phyloP scores from a whole-genome alignment of 2,329 filamentous ascomycete species.

The Pseudogymnoascus sp. region DNA sequence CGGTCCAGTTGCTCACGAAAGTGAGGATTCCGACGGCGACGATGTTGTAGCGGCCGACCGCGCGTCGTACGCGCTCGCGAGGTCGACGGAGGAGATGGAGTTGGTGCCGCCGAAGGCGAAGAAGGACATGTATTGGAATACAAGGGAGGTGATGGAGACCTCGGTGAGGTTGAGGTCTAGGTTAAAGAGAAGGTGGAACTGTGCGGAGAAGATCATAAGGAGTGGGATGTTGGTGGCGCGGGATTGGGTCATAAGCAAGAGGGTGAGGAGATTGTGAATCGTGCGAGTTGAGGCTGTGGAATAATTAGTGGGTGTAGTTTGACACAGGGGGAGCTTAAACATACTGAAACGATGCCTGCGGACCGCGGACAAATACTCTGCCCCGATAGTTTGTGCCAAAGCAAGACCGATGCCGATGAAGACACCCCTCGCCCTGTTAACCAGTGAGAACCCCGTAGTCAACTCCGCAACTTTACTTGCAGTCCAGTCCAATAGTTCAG shows the following conservation, averaged over 20 bases:
- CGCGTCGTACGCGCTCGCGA: slow-evolving; percentile 95
- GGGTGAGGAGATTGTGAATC: slow-evolving; percentile 63
- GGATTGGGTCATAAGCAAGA: slow-evolving; percentile 83
- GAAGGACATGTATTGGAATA: slow-evolving; percentile 77
- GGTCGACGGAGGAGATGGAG: slow-evolving; percentile 89
- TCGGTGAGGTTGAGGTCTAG: slow-evolving; percentile 48
- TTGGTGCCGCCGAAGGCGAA: slow-evolving; percentile 90
- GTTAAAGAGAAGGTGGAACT: slow-evolving; percentile 47
- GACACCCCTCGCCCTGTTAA: slow-evolving; percentile 36
- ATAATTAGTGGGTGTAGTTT: slow-evolving; percentile 10
- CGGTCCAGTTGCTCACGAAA: slow-evolving; percentile 87
- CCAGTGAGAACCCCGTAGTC: slow-evolving; percentile 22
- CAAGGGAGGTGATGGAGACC: slow-evolving; percentile 62
- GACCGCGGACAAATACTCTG: slow-evolving; percentile 33
- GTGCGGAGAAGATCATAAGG: slow-evolving; percentile 66
- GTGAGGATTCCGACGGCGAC: slow-evolving; percentile 75
- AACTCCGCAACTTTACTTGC: slow-evolving; percentile 25
- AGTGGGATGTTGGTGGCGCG: slow-evolving; percentile 79
- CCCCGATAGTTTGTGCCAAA: slow-evolving; percentile 35
- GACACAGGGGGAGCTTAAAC: background rate
- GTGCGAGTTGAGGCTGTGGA: slow-evolving; percentile 29
- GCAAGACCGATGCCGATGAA: slow-evolving; percentile 39
- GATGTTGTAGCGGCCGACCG: slow-evolving; percentile 73
- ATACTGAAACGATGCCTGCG: slow-evolving; percentile 10
- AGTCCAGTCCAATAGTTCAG: slow-evolving; percentile 60